Evolutionary conservation across 306 rosid species (phyloP).

Genomic region (Vachellia collinsii): DNA sequence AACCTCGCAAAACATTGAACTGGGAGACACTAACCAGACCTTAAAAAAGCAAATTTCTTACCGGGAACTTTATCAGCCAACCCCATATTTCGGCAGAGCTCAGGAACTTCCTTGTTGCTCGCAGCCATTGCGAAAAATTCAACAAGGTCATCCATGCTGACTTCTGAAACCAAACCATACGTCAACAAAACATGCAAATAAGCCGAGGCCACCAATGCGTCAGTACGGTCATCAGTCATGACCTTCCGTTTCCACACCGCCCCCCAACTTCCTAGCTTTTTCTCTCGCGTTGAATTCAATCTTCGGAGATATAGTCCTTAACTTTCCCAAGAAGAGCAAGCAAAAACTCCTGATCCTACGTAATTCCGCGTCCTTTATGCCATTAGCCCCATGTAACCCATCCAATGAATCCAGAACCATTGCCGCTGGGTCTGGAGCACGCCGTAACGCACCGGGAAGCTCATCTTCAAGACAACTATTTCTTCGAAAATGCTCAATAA

Average conservation of each 20-base stretch:
- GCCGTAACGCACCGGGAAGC: slow-evolving; percentile 52
- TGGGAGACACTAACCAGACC: background rate
- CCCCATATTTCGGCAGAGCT: slow-evolving; percentile 50
- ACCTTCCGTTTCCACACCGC: slow-evolving; percentile 55
- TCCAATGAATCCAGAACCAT: slow-evolving; percentile 68
- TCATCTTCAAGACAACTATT: slow-evolving; percentile 49
- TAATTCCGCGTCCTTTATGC: slow-evolving; percentile 37
- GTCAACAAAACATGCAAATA: slow-evolving; percentile 64
- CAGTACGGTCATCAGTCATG: slow-evolving; percentile 36
- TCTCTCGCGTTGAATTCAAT: slow-evolving; percentile 46
- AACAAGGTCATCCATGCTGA: slow-evolving; percentile 60
- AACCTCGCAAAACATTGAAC: slow-evolving; percentile 1
- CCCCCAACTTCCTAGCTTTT: slow-evolving; percentile 59
- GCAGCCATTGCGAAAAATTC: slow-evolving; percentile 46
- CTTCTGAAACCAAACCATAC: slow-evolving; percentile 60
- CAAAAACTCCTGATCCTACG: slow-evolving; percentile 52
- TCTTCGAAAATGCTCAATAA: slow-evolving; percentile 38
- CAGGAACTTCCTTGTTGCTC: slow-evolving; percentile 44
- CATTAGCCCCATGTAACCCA: slow-evolving; percentile 42
- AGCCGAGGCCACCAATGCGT: slow-evolving; percentile 50
- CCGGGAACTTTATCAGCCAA: slow-evolving; percentile 54
- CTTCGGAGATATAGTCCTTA: slow-evolving; percentile 46
- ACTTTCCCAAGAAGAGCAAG: slow-evolving; percentile 56
- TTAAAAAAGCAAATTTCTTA: slow-evolving; percentile 26
- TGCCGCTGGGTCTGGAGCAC: slow-evolving; percentile 54